Base-by-base conservation (phyloP, 768 basidiomycete genomes). In the Ephemerocybe angulata region DNA sequence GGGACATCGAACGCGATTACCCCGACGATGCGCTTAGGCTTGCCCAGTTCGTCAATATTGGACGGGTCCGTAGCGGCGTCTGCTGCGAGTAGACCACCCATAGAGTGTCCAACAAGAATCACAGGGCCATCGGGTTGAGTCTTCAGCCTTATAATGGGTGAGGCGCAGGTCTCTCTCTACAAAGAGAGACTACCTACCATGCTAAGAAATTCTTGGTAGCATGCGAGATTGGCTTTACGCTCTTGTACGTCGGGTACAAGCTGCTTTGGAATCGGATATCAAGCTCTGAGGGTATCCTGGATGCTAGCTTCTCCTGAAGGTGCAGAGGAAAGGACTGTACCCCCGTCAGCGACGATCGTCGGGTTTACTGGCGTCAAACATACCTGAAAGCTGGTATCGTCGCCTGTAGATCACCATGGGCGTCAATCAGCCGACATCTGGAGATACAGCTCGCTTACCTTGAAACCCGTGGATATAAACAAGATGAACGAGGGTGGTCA, bases 161-260 rank as follows among this genome's bases (percentile, higher is more conserved):
- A 13, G n/a, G 28, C 27, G 15, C 38, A 31, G 42, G 42, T 41
- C 54, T 28, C 30, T 15, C 35, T n/a, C 31, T 48, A 50, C 8
- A 19, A 21, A 30, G 31, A 30, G 56, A 11, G 12, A 51, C 7
- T 35, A 59, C 70, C 10, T 29, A 82, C 83, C 83, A 84, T 72
- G 74, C 75, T 42, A 84, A 65, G 59, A 84, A 82, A 61, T 80
- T 80, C 58, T 68, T 70, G 5, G 78, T 77, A 1, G 81, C 82
- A 53, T 69, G 61, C 2, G 76, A 72, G 28, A 84, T 74, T 1
- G 81, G 79, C 55, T 80, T 81, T 17, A 75, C 69, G 60, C 77
- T 81, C 71, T 81, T 82, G 62, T 84, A 84, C 0, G 82, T 83
- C 3, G 83, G 83, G 67, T 84, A 84, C 58, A 84, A 37, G 53